Evolutionary conservation across 495 filamentous ascomycete species (phyloP), one percentile per base, ranked within the genome.

Genomic region (Aspergillus avenaceus): DNA sequence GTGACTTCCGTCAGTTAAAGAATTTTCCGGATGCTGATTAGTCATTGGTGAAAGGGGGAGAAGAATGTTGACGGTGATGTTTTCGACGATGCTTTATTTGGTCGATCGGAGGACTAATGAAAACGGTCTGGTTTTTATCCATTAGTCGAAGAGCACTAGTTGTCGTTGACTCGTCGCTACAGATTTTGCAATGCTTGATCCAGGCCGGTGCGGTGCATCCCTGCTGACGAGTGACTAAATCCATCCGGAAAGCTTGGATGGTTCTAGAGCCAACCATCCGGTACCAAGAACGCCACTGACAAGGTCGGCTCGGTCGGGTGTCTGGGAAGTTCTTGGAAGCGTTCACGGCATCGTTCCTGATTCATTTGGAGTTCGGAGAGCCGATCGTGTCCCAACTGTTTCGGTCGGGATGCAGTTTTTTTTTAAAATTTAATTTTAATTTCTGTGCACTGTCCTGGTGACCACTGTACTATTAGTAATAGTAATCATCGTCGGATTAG

Each of bases 231-330:
- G 28, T 31, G 9, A 13, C 28, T 31, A 31, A 31, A 2, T 8
- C 32, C 44, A 50, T 43, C 50, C 55, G 54, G 42, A 50, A 53
- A 58, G 55, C 50, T 58, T 54, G 55, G 50, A 48, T 32, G 50
- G 21, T 47, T 36, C 43, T 9, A 36, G 36, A 37, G 19, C 50
- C 50, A 46, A 45, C 49, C 49, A 51, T 23, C 22, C 21, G 0
- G 8, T 9, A 26, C 9, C 16, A 8, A 12, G 22, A 32, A 27
- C 47, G 45, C 46, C 47, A 50, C 46, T 38, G 32, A 50, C 13
- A 28, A 31, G 27, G 5, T 53, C 54, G 49, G 50, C 46, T 50
- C 50, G 50, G 54, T 50, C 50, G 49, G 50, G 44, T 25, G 27
- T 23, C 14, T 23, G 2, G 18, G 18, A 38, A 28, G 29, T 32